Conservation (phyloP, 1,284 basidiomycete genomes). For the Trametes versicolor region DNA sequence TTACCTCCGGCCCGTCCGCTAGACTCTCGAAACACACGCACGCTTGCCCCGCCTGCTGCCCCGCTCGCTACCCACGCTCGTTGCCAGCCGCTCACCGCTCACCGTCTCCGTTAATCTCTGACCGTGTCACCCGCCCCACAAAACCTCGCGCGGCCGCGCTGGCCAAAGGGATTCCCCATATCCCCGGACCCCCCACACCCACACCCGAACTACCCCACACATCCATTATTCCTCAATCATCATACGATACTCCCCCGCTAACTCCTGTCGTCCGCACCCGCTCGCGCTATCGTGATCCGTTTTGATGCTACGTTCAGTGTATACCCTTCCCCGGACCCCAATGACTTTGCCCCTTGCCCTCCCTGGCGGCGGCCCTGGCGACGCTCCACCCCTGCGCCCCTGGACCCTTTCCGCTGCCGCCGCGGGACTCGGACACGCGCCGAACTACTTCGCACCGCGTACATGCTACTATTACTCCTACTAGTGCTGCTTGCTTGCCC, state of each 20-base stretch:
- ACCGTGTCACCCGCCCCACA: neutral
- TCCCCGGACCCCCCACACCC: neutral
- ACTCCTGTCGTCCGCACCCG: constrained; percentile 21
- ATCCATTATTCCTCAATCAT: neutral
- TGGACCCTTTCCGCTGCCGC: constrained; percentile 2
- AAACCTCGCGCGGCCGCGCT: neutral
- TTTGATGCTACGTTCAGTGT: neutral
- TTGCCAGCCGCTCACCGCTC: neutral
- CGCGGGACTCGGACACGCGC: constrained; percentile 13
- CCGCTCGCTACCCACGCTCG: constrained; percentile 20
- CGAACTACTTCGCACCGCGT: constrained; percentile 17
- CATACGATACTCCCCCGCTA: constrained; percentile 15
- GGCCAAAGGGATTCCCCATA: neutral
- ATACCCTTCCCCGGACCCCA: constrained; percentile 5
- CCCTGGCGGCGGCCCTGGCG: constrained; percentile 2
- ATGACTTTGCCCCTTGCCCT: constrained; percentile 1
- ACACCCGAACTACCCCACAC: neutral
- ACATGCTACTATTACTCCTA: constrained; percentile 8
- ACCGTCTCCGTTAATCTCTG: no score
- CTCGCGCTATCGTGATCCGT: constrained; percentile 20
- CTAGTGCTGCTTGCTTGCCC: neutral
- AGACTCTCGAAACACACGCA: constrained; percentile 11
- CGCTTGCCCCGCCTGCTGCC: constrained; percentile 1
- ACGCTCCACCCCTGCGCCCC: constrained; percentile 1
- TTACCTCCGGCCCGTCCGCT: neutral